Base-by-base conservation (phyloP, 2,329 filamentous ascomycete species). In the Fusarium proliferatum region DNA sequence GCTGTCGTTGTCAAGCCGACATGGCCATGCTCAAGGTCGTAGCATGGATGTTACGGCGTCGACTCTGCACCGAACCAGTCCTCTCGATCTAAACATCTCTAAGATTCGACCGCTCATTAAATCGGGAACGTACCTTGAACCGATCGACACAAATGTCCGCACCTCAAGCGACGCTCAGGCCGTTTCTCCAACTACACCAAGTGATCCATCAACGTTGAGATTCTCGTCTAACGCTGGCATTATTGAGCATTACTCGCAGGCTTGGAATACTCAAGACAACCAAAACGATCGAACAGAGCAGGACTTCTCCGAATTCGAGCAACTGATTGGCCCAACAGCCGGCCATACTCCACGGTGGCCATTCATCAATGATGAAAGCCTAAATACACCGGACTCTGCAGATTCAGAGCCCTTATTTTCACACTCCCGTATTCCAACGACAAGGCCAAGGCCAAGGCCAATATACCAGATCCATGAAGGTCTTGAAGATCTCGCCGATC, bases 21-120 rank as follows among this genome's bases (percentile, higher is more conserved):
- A 36, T 19, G 45, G 49, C 19, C 48, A 67, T 30, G 5, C 7
- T 1, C 52, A 42, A 19, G 36, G 55, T 4, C 58, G 23, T 9
- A 72, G 58, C 15, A 68, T 53, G 57, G 68, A 72, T 33, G 62
- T 72, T 4, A 72, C 69, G 4, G 64, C 59, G 7, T 72, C 69
- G 16, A 72, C 68, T 38, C 53, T 72, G 4, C 67, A 72, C 19
- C 49, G 69, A 45, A 61, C 55, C 9, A 72, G 69, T 30, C 69
- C 69, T 11, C 69, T 72, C 13, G 69, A 72, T 26, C 58, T 72
- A 6, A 55, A 72, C 23, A 69, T 72, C 21, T 59, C 58, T 5
- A 72, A 46, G 36, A 51, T 72, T 21, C 46, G 46, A 13, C 61
- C 68, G 4, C 48, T 69, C 9, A 30, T 69, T 10, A 39, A 49